phyloP scores from a whole-genome alignment of 495 filamentous ascomycete genomes.

The Tuber microsphaerosporum region DNA sequence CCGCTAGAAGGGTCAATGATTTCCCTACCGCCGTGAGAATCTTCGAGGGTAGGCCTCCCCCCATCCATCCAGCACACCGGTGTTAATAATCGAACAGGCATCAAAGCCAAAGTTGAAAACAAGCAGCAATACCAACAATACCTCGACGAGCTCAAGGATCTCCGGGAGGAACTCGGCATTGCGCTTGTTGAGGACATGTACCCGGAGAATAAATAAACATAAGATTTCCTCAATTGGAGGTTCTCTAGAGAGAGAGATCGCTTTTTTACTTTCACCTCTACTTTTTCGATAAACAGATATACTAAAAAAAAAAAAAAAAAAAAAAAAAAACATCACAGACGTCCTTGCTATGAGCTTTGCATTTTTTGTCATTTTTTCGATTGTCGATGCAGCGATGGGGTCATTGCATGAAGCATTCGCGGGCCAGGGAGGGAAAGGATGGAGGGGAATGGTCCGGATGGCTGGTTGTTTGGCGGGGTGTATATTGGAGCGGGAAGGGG shows the following conservation, averaged over 20 bases:
- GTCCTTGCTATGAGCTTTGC: not conserved
- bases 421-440: not conserved
- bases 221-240: not conserved
- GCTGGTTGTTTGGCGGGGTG: not conserved
- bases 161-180: slow-evolving; percentile 90
- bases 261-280: not conserved
- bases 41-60: slow-evolving; percentile 72
- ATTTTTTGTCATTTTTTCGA: not conserved
- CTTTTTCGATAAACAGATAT: slow-evolving; percentile 1
- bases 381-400: not conserved
- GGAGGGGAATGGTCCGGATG: not conserved
- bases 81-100: slow-evolving; percentile 51
- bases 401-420: not conserved
- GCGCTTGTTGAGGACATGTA: slow-evolving; percentile 89
- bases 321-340: not conserved
- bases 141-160: slow-evolving; percentile 79
- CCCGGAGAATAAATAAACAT: slow-evolving; percentile 52
- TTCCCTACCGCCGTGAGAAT: slow-evolving; percentile 95
- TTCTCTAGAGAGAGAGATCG: not conserved
- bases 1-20: slow-evolving; percentile 93
- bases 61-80: slow-evolving; percentile 13
- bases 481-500: not conserved
- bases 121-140: slow-evolving; percentile 96
- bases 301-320: not conserved
- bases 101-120: slow-evolving; percentile 99